phyloP scores from a whole-genome alignment of 768 basidiomycete genomes.

The Lyophyllum shimeji region DNA sequence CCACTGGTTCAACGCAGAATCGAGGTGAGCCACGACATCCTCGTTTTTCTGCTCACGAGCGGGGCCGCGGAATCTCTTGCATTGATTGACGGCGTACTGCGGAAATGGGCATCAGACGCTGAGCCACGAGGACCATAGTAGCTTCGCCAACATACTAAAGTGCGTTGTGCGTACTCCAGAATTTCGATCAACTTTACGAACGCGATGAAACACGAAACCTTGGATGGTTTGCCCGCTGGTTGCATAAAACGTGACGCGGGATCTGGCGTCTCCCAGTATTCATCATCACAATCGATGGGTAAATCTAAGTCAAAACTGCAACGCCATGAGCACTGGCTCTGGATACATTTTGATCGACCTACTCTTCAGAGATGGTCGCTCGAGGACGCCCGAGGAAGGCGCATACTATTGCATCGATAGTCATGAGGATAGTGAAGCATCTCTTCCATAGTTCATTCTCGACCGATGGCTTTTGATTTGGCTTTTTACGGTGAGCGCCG shows the following conservation, averaged over 20 bases:
- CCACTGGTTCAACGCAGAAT: conserved; percentile 77
- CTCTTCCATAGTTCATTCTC: conserved; percentile 66
- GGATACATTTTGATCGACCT: neutral
- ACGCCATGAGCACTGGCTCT: neutral
- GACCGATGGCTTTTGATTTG: conserved; percentile 28
- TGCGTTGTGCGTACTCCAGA: conserved; percentile 60
- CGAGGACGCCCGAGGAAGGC: conserved; percentile 21
- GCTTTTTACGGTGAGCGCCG: conserved; percentile 47
- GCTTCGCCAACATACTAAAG: conserved; percentile 44
- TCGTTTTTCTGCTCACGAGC: conserved; percentile 30
- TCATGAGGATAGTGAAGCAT: conserved; percentile 41
- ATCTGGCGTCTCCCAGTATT: conserved; percentile 63
- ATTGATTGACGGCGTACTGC: conserved; percentile 18
- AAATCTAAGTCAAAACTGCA: conserved; percentile 70
- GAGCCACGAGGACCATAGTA: neutral
- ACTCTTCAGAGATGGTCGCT: conserved; percentile 18
- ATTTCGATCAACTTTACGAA: conserved; percentile 61
- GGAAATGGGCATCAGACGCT: neutral
- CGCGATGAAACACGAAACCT: conserved; percentile 53
- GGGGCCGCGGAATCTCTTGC: conserved; percentile 2
- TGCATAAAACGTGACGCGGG: conserved; percentile 57
- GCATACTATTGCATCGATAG: conserved; percentile 18
- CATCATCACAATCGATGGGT: conserved; percentile 61
- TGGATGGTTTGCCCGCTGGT: conserved; percentile 56
- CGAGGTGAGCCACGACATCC: conserved; percentile 67